Conservation (phyloP, 2,329 filamentous ascomycete genomes). For the Monilinia fructicola region DNA sequence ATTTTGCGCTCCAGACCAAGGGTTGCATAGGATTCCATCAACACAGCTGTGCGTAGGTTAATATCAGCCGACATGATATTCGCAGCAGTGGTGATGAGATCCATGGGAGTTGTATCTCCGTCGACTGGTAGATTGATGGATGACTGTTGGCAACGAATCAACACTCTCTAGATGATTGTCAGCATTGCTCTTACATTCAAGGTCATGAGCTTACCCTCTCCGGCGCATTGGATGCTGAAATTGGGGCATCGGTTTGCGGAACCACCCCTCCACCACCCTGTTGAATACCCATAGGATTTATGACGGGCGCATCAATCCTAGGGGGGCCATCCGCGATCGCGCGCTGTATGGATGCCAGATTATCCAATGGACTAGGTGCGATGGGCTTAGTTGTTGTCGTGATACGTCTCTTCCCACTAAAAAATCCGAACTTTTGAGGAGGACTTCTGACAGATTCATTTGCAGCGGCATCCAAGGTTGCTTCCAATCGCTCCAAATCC, state of each 20-base stretch:
- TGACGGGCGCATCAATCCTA: conserved; percentile 24
- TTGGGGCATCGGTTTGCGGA: conserved; percentile 69
- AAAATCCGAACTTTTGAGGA: conserved; percentile 37
- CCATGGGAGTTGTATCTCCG: conserved; percentile 69
- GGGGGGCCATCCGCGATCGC: conserved; percentile 25
- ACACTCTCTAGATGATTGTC: conserved; percentile 56
- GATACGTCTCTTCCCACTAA: conserved; percentile 34
- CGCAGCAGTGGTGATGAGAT: conserved; percentile 69
- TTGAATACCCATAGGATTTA: conserved; percentile 29
- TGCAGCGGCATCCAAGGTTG: conserved; percentile 37
- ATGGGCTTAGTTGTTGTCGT: conserved; percentile 29
- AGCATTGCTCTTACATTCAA: conserved; percentile 32
- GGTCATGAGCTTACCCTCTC: conserved; percentile 62
- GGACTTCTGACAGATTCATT: conserved; percentile 25
- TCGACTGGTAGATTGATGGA: conserved; percentile 71
- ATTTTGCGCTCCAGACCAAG: conserved; percentile 80
- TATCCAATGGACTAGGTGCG: background rate
- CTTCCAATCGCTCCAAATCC: conserved; percentile 40
- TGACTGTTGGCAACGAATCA: conserved; percentile 69
- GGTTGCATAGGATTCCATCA: conserved; percentile 73
- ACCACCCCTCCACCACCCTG: conserved; percentile 41
- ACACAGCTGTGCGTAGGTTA: conserved; percentile 62
- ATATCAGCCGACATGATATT: conserved; percentile 63
- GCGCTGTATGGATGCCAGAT: conserved; percentile 11
- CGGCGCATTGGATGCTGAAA: conserved; percentile 76